Evolutionary conservation across 2,329 filamentous ascomycete genomes (phyloP), one percentile per base, ranked within the genome.

Genomic region (Monilinia aucupariae): DNA sequence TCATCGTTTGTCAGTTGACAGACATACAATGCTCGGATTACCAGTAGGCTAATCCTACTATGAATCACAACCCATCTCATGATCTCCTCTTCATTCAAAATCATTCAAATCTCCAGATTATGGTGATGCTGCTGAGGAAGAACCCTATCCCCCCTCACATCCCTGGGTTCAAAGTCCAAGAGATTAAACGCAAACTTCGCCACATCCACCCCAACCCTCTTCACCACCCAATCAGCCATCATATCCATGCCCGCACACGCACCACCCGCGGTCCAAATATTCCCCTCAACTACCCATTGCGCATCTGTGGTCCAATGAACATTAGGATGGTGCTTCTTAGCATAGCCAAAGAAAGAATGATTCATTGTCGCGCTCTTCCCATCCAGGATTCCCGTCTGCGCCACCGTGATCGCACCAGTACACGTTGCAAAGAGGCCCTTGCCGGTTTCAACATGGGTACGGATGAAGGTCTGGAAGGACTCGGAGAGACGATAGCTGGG

Each of bases 191-290:
- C 66, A 39, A 59, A 15, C n/a, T 43, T 64, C 3, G 64, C 64
- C 47, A 72, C 4, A 25, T 71, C 67, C 61, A 63, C 51, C 1
- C 65, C 67, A 65, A 64, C 71, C 43, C 66, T 68, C 63, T 68
- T 45, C 20, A 61, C 66, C 4, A 72, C 64, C 70, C 70, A 72
- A 34, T 67, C 51, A 13, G 69, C 66, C 43, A 72, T 65, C 71
- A 72, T 72, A 64, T 72, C 71, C 70, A 79, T 80, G 0, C 78
- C 79, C 6, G 79, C 78, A 20, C 76, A 69, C 0, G 79, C 77
- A 17, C 79, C 79, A 1, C 74, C 74, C 0, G 75, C 76, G 2
- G 79, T 81, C 79, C 79, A 81, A 37, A 80, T 73, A 45, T 80
- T 79, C 0, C 73, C 76, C 55, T 80, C 77, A 0, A 76, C 63